Percentiles rank a stretch among this genome's conserved stretches.
Conservation (phyloP, 2,329 filamentous ascomycete species). For the Blastomyces parvus region DNA sequence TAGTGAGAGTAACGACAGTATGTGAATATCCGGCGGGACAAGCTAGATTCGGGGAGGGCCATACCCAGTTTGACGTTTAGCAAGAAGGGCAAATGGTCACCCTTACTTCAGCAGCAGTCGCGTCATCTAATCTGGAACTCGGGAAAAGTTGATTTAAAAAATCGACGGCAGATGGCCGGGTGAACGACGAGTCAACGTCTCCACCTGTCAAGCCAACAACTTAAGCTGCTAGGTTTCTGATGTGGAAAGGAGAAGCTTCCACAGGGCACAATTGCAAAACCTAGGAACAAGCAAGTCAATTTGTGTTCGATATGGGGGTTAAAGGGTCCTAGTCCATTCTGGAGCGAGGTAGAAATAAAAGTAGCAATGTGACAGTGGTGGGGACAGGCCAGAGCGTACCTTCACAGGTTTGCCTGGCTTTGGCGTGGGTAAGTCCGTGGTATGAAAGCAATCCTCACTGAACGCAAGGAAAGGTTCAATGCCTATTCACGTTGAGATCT, state of each 20-base stretch:
- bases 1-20: background rate
- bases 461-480: background rate
- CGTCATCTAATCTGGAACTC: constrained; percentile 36
- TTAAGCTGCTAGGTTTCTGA: constrained; percentile 25
- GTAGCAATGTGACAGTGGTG: background rate
- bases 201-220: constrained; percentile 30
- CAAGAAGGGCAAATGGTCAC: constrained; percentile 20
- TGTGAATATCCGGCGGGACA: constrained; percentile 17
- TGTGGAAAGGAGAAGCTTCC: constrained; percentile 31
- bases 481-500: background rate
- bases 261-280: constrained; percentile 23
- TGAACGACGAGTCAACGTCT: constrained; percentile 42
- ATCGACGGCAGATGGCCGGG: constrained; percentile 30
- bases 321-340: no score
- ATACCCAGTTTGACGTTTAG: constrained; percentile 34
- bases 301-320: background rate
- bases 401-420: constrained; percentile 5
- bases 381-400: constrained; percentile 4
- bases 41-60: constrained; percentile 17
- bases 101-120: constrained; percentile 36
- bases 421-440: background rate
- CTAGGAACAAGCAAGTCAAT: constrained; percentile 13
- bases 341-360: background rate
- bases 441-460: background rate
- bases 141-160: constrained; percentile 28